Percentiles rank a stretch among this genome's conserved stretches.
phyloP scores from a whole-genome alignment of 2,329 filamentous ascomycete species.

The Delphinella strobiligena region DNA sequence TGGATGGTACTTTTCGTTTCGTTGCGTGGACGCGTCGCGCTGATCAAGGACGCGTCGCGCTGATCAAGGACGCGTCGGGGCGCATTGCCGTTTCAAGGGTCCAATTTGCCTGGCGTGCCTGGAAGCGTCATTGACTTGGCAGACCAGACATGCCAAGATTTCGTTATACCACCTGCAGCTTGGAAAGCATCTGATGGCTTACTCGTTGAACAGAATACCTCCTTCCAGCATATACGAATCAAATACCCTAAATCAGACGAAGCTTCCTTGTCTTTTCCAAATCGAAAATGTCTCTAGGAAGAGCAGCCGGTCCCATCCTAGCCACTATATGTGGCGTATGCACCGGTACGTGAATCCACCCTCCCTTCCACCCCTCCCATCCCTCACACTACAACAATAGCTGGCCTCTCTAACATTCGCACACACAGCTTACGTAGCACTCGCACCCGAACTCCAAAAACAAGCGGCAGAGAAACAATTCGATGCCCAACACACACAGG shows the following conservation, averaged over 20 bases:
- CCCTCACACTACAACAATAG: too few relatives aligned
- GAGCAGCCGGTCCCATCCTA: slow-evolving; percentile 4
- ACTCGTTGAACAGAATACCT: too few relatives aligned
- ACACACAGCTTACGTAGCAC: slow-evolving; percentile 15
- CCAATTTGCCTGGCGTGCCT: slow-evolving; percentile 1
- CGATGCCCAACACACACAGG: slow-evolving; percentile 10
- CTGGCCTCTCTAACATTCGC: background rate
- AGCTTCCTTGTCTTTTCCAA: too few relatives aligned
- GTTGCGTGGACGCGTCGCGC: background rate
- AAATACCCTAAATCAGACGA: too few relatives aligned
- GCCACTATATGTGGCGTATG: slow-evolving; percentile 12
- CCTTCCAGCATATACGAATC: too few relatives aligned
- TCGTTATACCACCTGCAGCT: too few relatives aligned
- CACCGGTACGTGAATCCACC: slow-evolving; percentile 9
- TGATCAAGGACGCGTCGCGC: background rate
- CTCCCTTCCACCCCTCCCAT: background rate
- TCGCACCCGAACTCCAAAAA: slow-evolving; percentile 18
- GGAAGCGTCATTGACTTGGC: too few relatives aligned
- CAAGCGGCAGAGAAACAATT: slow-evolving; percentile 17
- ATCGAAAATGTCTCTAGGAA: too few relatives aligned
- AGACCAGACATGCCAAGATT: too few relatives aligned
- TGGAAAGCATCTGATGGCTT: too few relatives aligned
- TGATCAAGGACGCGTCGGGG: background rate
- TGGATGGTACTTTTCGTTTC: background rate
- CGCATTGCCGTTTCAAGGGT: background rate